A percentile compares a stretch with the other conserved stretches of the same genome.
phyloP scores from a whole-genome alignment of 805 yeast genomes.

The Groenewaldozyma tartarivorans region DNA sequence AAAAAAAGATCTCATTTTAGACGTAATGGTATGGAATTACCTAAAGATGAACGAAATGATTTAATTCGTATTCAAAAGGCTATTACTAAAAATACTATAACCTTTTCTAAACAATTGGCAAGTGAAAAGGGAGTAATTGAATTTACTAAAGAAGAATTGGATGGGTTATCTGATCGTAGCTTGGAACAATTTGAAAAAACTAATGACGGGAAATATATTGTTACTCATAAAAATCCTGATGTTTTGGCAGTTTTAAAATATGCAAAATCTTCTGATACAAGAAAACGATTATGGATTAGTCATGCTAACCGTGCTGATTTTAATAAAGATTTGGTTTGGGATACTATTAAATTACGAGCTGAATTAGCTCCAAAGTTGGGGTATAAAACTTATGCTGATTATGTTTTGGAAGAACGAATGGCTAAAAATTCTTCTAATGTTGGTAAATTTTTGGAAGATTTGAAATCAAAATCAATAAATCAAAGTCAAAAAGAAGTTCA shows the following conservation, averaged over 20 bases:
- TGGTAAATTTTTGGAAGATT: constrained; percentile 49
- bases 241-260: constrained; percentile 66
- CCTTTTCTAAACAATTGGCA: constrained; percentile 56
- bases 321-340: constrained; percentile 50
- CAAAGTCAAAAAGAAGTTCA: constrained; percentile 48
- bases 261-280: constrained; percentile 53
- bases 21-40: constrained; percentile 60
- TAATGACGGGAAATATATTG: constrained; percentile 40
- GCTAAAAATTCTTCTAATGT: constrained; percentile 62
- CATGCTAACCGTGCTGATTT: constrained; percentile 55
- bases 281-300: constrained; percentile 55
- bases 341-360: constrained; percentile 54
- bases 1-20: constrained; percentile 49
- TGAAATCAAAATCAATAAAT: constrained; percentile 48
- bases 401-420: constrained; percentile 68
- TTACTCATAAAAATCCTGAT: constrained; percentile 79
- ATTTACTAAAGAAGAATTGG: constrained; percentile 56
- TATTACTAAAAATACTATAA: constrained; percentile 46
- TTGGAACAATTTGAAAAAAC: constrained; percentile 40
- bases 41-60: constrained; percentile 43
- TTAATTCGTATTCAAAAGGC: constrained; percentile 51
- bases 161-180: constrained; percentile 63
- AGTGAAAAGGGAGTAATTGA: constrained; percentile 55
- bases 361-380: constrained; percentile 56
- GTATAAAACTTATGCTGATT: constrained; percentile 59